A percentile compares a stretch with the other conserved stretches of the same genome.
These are phyloP conservation scores for Hypoxylon rickii DNA, from an alignment of 495 filamentous ascomycete species.

Conservation along the genomic window DNA sequence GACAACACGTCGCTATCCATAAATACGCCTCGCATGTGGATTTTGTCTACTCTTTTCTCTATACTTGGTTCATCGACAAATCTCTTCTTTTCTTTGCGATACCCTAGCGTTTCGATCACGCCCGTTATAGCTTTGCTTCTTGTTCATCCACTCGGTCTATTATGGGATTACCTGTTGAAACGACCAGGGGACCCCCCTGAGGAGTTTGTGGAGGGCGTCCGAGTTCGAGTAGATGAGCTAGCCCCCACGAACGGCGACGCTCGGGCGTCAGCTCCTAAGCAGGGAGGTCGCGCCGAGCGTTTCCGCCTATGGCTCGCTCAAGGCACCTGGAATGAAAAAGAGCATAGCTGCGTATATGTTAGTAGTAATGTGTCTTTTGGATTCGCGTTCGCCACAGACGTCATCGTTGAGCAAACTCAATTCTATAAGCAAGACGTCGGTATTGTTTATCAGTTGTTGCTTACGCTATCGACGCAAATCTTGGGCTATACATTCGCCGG, in stretches of 20 bases:
- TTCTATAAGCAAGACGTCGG: constrained; percentile 81
- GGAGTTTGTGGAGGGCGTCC: constrained; percentile 60
- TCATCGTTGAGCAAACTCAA: constrained; percentile 85
- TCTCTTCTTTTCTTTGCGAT: constrained; percentile 81
- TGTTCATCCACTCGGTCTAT: constrained; percentile 76
- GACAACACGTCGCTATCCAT: constrained; percentile 77
- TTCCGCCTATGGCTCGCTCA: constrained; percentile 76
- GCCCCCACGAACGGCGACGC: background rate
- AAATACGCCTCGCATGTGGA: constrained; percentile 89
- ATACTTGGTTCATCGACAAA: constrained; percentile 81
- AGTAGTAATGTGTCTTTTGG: constrained; percentile 91
- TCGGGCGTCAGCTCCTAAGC: constrained; percentile 26
- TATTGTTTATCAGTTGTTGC: constrained; percentile 76
- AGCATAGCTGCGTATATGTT: constrained; percentile 85
- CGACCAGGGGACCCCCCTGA: constrained; percentile 63
- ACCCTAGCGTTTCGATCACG: constrained; percentile 84
- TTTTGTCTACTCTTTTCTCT: constrained; percentile 74
- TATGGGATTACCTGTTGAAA: constrained; percentile 76
- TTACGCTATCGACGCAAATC: constrained; percentile 83
- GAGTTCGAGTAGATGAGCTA: constrained; percentile 35
- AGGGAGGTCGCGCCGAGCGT: constrained; percentile 43
- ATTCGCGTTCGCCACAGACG: constrained; percentile 82
- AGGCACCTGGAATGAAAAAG: constrained; percentile 83
- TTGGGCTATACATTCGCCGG: constrained; percentile 84
- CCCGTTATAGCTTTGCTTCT: constrained; percentile 82